These are phyloP conservation scores for Fusarium tupiense DNA, from an alignment of 2,329 filamentous ascomycete genomes.

Conservation along the genomic window DNA sequence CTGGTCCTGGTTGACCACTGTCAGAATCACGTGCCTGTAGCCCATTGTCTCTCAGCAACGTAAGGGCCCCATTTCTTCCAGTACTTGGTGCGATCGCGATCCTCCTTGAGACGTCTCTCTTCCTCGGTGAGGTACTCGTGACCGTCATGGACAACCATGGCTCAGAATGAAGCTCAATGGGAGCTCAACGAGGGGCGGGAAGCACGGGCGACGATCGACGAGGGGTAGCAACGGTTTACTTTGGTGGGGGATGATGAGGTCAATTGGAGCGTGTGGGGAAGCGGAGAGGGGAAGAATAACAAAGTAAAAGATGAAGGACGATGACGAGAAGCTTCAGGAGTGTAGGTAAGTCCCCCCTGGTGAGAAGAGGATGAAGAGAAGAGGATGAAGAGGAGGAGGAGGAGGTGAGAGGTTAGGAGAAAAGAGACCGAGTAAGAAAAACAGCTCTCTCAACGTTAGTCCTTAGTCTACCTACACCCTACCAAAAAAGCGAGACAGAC, in stretches of 20 bases:
- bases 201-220: conserved; percentile 38
- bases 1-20: background rate
- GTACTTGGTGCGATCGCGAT: conserved; percentile 84
- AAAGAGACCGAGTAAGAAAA: conserved; percentile 19
- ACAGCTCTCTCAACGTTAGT: conserved; percentile 14
- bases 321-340: background rate
- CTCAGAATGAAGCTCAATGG: conserved; percentile 4
- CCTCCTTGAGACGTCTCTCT: conserved; percentile 88
- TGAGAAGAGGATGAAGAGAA: background rate
- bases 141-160: conserved; percentile 90
- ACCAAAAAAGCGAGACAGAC: conserved; percentile 19
- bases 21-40: conserved; percentile 72
- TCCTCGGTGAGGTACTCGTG: conserved; percentile 90
- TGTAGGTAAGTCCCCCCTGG: conserved; percentile 26
- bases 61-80: conserved; percentile 99
- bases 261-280: conserved; percentile 37
- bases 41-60: conserved; percentile 94
- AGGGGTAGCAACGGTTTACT: conserved; percentile 32
- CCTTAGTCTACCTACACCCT: conserved; percentile 2
- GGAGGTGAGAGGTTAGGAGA: conserved; percentile 17
- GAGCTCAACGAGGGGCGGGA: conserved; percentile 26
- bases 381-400: conserved; percentile 7
- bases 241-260: conserved; percentile 28
- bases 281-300: conserved; percentile 16
- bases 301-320: conserved; percentile 9